Evolutionary conservation across 179 eudicot genomes (phyloP).

Genomic region (Beta corolliflora): DNA sequence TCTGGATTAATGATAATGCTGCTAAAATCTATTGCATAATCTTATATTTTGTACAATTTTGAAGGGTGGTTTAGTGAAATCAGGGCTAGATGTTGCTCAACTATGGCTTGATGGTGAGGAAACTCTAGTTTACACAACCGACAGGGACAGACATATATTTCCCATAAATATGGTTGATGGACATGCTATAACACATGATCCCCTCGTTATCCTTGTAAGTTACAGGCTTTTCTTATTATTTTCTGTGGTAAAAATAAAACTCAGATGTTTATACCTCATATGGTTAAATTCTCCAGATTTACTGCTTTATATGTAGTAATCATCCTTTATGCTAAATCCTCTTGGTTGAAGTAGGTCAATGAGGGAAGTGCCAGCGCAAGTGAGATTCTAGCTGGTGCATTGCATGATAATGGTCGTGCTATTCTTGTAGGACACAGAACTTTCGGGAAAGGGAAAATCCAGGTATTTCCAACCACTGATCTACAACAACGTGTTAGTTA

Average conservation of each 20-base stretch:
- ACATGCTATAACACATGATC: conserved; percentile 89
- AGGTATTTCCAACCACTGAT: conserved; percentile 39
- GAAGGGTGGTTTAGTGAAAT: conserved; percentile 92
- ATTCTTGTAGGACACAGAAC: conserved; percentile 83
- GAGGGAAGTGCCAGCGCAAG: conserved; percentile 99
- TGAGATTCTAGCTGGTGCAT: conserved; percentile 92
- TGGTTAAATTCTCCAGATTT: background rate
- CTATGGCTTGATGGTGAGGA: conserved; percentile 96
- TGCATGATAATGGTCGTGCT: conserved; percentile 93
- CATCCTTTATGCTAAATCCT: background rate
- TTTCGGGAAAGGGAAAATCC: conserved; percentile 92
- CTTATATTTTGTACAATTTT: background rate
- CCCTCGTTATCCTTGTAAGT: conserved; percentile 89
- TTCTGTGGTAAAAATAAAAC: background rate
- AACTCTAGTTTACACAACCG: conserved; percentile 87
- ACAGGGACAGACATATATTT: conserved; percentile 73
- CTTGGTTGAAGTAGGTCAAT: conserved; percentile 56
- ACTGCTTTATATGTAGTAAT: background rate
- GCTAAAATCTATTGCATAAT: background rate
- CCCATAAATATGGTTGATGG: conserved; percentile 85
- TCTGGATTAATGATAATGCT: background rate
- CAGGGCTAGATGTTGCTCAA: conserved; percentile 96
- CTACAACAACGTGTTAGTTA: too few relatives aligned
- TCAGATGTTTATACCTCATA: background rate
- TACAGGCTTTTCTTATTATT: background rate